phyloP scores from a whole-genome alignment of 2,329 filamentous ascomycete genomes.

The Colletotrichum abscissum region DNA sequence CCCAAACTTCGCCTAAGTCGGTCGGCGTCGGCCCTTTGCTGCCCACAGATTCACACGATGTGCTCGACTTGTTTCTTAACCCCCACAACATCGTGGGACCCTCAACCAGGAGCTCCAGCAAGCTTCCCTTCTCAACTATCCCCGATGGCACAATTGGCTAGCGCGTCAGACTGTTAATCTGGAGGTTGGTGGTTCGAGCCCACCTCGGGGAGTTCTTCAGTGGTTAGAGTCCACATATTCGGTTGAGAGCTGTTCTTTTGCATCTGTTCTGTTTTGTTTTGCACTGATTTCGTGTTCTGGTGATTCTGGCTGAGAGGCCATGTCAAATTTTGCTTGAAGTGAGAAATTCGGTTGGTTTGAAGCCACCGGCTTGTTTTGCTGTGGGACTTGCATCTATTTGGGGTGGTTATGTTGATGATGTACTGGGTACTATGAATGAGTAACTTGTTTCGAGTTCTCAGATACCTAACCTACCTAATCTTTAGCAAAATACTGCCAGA shows the following conservation, averaged over 20 bases:
- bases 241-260: neutral
- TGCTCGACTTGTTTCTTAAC: neutral
- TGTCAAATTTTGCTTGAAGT: too few species aligned
- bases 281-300: neutral
- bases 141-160: neutral
- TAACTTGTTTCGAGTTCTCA: too few species aligned
- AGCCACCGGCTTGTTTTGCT: too few species aligned
- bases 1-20: neutral
- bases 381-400: too few species aligned
- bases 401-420: too few species aligned
- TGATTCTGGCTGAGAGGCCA: too few species aligned
- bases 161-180: neutral
- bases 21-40: neutral
- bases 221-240: neutral
- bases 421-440: too few species aligned
- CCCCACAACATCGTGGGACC: neutral
- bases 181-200: neutral
- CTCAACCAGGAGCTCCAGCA: neutral
- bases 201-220: neutral
- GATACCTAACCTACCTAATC: too few species aligned
- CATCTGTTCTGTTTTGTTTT: neutral
- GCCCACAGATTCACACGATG: neutral
- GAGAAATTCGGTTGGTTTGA: too few species aligned
- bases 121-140: neutral
- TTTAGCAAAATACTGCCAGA: too few species aligned